Conservation (phyloP, 345 rosid genomes). For the Fremontodendron californicum region DNA sequence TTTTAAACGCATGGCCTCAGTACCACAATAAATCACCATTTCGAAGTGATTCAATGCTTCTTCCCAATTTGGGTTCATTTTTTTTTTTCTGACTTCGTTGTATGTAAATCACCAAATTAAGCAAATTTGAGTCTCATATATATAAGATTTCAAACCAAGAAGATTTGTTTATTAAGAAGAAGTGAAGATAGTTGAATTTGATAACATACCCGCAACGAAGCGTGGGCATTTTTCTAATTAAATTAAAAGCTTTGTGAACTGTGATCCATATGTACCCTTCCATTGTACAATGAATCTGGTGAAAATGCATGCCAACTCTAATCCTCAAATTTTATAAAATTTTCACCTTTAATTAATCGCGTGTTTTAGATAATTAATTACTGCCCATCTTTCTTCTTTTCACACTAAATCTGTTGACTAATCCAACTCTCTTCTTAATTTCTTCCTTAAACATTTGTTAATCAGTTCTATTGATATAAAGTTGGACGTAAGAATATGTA, state of each 20-base stretch:
- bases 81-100: slow-evolving; percentile 2
- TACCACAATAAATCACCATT: slow-evolving; percentile 32
- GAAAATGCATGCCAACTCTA: not conserved
- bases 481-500: too few species aligned
- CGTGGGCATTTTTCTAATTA: too few species aligned
- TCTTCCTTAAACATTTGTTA: not conserved
- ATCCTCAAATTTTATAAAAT: not conserved
- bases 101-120: slow-evolving; percentile 24
- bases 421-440: not conserved
- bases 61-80: slow-evolving; percentile 40
- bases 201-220: too few species aligned
- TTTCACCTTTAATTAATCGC: not conserved
- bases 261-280: not conserved
- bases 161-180: too few species aligned
- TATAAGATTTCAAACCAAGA: too few species aligned
- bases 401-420: not conserved
- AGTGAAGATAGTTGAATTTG: too few species aligned
- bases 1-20: slow-evolving; percentile 29
- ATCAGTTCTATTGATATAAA: not conserved
- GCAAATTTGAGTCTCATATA: not conserved
- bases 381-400: not conserved
- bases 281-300: not conserved
- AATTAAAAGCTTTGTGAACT: not conserved
- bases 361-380: not conserved
- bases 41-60: slow-evolving; percentile 30